Conservation (phyloP, 805 yeast species). For the Lipomyces spencermartinsiae region DNA sequence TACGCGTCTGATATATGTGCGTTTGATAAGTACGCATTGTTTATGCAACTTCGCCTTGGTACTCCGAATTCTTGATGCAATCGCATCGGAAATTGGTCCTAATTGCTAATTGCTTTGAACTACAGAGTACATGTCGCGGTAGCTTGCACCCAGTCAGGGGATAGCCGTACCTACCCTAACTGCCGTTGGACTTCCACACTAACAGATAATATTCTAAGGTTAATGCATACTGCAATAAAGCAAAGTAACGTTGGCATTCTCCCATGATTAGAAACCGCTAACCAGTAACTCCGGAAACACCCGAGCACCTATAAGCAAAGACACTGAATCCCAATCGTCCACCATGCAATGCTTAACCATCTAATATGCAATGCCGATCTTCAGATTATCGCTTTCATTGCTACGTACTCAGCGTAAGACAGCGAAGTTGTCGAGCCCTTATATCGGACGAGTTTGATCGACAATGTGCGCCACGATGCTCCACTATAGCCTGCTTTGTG, state of each 20-base stretch:
- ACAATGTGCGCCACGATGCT: slow-evolving; percentile 47
- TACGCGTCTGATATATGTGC: too few species aligned
- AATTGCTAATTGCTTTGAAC: too few species aligned
- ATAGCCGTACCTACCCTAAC: not conserved
- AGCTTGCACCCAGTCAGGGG: not conserved
- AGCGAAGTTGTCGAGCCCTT: slow-evolving; percentile 56
- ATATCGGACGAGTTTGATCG: slow-evolving; percentile 59
- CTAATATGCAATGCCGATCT: not conserved
- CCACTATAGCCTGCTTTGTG: slow-evolving; percentile 68
- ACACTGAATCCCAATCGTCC: not conserved
- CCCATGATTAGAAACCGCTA: not conserved
- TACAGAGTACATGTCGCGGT: too few species aligned
- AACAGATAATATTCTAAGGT: not conserved
- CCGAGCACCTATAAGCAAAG: not conserved
- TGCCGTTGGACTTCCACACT: not conserved
- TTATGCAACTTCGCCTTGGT: too few species aligned
- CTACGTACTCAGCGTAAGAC: slow-evolving; percentile 23
- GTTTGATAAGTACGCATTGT: too few species aligned
- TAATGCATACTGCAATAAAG: not conserved
- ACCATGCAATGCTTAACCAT: not conserved
- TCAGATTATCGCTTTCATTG: slow-evolving; percentile 11
- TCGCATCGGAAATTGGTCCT: too few species aligned
- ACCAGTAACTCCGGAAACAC: slow-evolving; percentile 4
- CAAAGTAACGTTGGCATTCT: not conserved
- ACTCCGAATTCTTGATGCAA: too few species aligned